phyloP scores from a whole-genome alignment of 306 rosid genomes.

The Boehmeria nivea region DNA sequence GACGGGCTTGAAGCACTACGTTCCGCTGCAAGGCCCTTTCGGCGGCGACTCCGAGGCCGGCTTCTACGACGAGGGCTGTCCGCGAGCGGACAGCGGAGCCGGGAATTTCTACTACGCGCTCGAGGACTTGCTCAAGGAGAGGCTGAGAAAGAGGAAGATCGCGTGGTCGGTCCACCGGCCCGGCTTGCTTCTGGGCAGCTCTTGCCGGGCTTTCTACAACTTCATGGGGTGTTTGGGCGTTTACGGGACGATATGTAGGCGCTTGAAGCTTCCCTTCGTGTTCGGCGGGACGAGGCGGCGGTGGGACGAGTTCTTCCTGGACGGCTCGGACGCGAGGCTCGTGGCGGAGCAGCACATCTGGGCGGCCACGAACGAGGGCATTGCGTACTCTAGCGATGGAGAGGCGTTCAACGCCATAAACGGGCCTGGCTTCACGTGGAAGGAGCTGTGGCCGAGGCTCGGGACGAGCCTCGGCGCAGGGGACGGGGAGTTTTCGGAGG shows the following conservation, averaged over 20 bases:
- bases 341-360: constrained; percentile 91
- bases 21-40: constrained; percentile 47
- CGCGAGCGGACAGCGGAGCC: neutral
- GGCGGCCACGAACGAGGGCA: constrained; percentile 47
- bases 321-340: constrained; percentile 79
- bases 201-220: constrained; percentile 58
- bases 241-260: constrained; percentile 71
- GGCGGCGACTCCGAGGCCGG: constrained; percentile 14
- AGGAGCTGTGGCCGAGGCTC: constrained; percentile 65
- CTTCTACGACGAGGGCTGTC: constrained; percentile 52
- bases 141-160: constrained; percentile 39
- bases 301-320: constrained; percentile 74
- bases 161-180: constrained; percentile 84
- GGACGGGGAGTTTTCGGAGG: constrained; percentile 33
- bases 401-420: constrained; percentile 65
- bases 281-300: constrained; percentile 74
- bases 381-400: constrained; percentile 21
- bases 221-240: constrained; percentile 77
- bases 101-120: constrained; percentile 64
- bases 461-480: constrained; percentile 52
- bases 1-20: constrained; percentile 86
- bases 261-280: constrained; percentile 56
- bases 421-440: constrained; percentile 76
- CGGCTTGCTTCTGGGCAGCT: constrained; percentile 67
- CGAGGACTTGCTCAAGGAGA: constrained; percentile 79